Conservation (phyloP, 1,284 basidiomycete species). For the Ceratobasidium sp. region DNA sequence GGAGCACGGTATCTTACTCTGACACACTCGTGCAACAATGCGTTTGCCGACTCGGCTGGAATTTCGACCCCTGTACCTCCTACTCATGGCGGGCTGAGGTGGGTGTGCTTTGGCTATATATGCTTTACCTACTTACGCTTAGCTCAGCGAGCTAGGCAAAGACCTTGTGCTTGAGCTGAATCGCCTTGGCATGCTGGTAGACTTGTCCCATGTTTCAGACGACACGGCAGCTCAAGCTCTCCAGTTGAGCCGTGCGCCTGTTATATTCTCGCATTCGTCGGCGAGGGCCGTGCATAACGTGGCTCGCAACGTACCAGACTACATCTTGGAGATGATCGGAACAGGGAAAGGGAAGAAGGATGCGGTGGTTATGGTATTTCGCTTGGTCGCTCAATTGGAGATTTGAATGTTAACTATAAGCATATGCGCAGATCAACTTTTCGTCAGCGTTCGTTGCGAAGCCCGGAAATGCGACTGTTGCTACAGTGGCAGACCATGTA, state of each 20-base stretch:
- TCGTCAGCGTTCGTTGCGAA: conserved; percentile 68
- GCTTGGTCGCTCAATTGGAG: neutral
- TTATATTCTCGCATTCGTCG: conserved; percentile 89
- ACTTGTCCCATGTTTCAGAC: conserved; percentile 87
- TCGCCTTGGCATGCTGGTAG: conserved; percentile 82
- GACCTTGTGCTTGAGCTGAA: conserved; percentile 89
- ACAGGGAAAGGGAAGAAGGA: conserved; percentile 69
- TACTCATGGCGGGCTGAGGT: conserved; percentile 72
- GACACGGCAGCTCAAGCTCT: conserved; percentile 80
- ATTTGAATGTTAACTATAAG: too few relatives aligned
- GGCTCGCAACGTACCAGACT: conserved; percentile 75
- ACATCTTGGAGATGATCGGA: conserved; percentile 73
- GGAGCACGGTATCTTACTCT: conserved; percentile 90
- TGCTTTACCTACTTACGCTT: neutral
- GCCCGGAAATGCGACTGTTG: conserved; percentile 68
- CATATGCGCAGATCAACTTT: conserved; percentile 83
- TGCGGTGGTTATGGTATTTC: conserved; percentile 82
- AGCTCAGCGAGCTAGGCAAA: conserved; percentile 66
- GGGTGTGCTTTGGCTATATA: conserved; percentile 12
- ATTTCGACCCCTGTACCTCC: conserved; percentile 59
- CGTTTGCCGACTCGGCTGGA: conserved; percentile 88
- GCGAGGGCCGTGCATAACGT: conserved; percentile 72
- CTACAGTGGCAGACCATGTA: conserved; percentile 80
- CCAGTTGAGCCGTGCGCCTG: conserved; percentile 73
- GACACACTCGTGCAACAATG: conserved; percentile 90